Conservation (phyloP, 257 asterid species). For the Solanum acaule region DNA sequence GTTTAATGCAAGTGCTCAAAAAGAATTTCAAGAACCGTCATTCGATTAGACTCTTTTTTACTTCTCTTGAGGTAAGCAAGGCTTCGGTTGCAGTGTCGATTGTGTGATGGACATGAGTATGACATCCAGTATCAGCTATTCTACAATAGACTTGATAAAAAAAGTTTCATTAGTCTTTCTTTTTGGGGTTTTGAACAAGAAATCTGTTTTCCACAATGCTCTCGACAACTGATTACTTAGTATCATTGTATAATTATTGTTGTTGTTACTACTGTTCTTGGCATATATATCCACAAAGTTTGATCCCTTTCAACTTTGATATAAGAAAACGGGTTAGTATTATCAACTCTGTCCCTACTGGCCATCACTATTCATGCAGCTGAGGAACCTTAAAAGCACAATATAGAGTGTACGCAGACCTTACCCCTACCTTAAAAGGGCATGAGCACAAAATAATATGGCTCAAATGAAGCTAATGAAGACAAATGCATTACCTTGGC, state of each 20-base stretch:
- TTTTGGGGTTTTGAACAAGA: not conserved
- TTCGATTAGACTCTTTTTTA: not conserved
- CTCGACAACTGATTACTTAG: not conserved
- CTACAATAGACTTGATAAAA: not conserved
- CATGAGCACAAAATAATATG: not conserved
- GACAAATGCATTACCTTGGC: constrained; percentile 31
- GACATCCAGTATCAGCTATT: not conserved
- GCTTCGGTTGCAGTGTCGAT: not conserved
- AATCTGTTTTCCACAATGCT: not conserved
- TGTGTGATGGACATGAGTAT: not conserved
- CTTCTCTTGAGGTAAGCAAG: not conserved
- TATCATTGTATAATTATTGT: not conserved
- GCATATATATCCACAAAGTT: not conserved
- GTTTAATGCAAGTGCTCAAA: not conserved
- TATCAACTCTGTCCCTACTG: not conserved
- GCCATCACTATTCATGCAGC: not conserved
- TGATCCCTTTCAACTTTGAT: not conserved
- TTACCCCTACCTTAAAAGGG: not conserved
- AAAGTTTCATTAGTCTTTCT: not conserved
- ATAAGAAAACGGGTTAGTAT: not conserved
- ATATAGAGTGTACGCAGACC: not conserved
- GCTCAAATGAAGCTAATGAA: not conserved
- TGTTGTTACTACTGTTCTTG: not conserved
- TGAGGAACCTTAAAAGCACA: not conserved
- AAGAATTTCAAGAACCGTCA: not conserved